Conservation (phyloP, 352 stramenopile species). For the Phytophthora pisi region DNA sequence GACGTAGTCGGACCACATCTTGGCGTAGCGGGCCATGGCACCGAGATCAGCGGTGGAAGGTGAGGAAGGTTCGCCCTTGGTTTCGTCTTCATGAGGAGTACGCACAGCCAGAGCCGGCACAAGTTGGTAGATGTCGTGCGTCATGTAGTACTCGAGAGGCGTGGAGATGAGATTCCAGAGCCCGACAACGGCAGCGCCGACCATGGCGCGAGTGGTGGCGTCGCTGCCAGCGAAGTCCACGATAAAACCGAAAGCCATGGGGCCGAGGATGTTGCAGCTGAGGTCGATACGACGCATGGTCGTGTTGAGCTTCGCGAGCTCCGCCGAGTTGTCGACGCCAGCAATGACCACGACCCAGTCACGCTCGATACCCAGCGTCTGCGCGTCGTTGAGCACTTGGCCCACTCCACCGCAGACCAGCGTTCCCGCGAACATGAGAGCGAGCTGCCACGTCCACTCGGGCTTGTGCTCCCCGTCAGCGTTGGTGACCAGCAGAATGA, state of each 20-base stretch:
- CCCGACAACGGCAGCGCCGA: conserved; percentile 64
- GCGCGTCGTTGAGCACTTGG: conserved; percentile 77
- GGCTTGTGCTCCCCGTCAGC: conserved; percentile 59
- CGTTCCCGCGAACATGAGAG: conserved; percentile 52
- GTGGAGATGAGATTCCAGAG: conserved; percentile 85
- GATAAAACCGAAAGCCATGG: conserved; percentile 78
- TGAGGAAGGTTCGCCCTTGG: conserved; percentile 11
- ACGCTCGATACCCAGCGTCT: conserved; percentile 81
- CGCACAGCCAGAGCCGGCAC: conserved; percentile 50
- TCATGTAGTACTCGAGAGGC: conserved; percentile 80
- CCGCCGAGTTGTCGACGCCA: conserved; percentile 44
- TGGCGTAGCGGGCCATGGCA: conserved; percentile 34
- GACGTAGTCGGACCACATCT: conserved; percentile 52
- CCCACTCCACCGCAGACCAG: conserved; percentile 72
- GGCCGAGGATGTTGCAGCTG: conserved; percentile 76
- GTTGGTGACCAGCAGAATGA: conserved; percentile 72
- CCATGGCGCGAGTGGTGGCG: conserved; percentile 64
- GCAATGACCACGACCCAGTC: conserved; percentile 90
- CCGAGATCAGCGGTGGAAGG: conserved; percentile 19
- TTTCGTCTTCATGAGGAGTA: conserved; percentile 19
- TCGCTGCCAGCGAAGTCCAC: conserved; percentile 76
- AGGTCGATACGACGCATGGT: conserved; percentile 85
- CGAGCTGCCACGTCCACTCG: conserved; percentile 56
- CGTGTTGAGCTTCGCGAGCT: conserved; percentile 76
- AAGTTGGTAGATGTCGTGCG: conserved; percentile 68